Evolutionary conservation across 1,139 yeast genomes (phyloP), one percentile per base, ranked within the genome.

Genomic region (Debaryomyces coudertii): DNA sequence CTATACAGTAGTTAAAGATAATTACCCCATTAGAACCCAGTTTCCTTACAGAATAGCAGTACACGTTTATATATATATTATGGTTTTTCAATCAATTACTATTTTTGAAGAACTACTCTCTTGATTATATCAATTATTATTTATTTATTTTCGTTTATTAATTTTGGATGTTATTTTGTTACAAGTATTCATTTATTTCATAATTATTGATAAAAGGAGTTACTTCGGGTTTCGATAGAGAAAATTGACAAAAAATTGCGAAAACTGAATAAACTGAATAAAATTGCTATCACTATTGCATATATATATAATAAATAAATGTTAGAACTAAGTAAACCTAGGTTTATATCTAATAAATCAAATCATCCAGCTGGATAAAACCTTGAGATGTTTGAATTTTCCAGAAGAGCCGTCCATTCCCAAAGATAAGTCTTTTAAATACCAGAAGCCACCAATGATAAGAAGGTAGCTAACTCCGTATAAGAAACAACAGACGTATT

Each of bases 401-500:
- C 41, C 43, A 0, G 63, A 41, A 2, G 68, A 54, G 0, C 72
- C 73, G 20, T 53, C 56, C 76, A 71, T 71, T 4, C 77, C 77
- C 44, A 65, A 58, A 7, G 68, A 54, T 18, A 71, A 54, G 12
- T 58, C 68, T 37, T 53, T 60, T 36, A 56, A 64, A 48, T 65
- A 57, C 66, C 67, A 65, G 49, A 71, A 71, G 11, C 24, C 35
- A 5, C 58, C 68, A 24, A 65, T 34, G 3, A 69, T 58, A 3
- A 52, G 47, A n/a, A 47, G 33, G 46, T 69, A 70, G 9, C 54
- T 51, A 1, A 50, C n/a, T 0, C 47, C 18, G 43, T 60, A 71
- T 2, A 65, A 35, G 1, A 49, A 34, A 9, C 18, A 25, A 22
- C 52, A 52, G 35, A 58, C 43, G 35, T 49, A 45, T 8, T 33